Percentiles rank a stretch among this genome's conserved stretches.
These are phyloP conservation scores for Aspergillus puulaauensis DNA, from an alignment of 2,329 filamentous ascomycete genomes.

Conservation along the genomic window DNA sequence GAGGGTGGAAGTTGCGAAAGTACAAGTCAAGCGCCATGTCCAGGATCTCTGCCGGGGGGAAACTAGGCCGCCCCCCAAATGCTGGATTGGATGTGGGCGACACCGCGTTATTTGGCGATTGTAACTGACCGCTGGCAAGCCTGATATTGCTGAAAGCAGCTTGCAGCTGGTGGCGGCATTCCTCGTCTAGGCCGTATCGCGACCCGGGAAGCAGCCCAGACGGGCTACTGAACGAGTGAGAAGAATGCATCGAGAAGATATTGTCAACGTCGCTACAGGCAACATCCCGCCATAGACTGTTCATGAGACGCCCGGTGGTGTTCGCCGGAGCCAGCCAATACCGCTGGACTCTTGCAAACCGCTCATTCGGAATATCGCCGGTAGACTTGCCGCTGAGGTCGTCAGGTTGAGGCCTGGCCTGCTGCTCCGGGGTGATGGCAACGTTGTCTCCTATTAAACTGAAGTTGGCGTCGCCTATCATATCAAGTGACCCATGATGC, in stretches of 20 bases:
- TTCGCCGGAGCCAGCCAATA: constrained; percentile 43
- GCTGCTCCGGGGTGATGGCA: constrained; percentile 21
- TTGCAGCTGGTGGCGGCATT: constrained; percentile 42
- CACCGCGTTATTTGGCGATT: constrained; percentile 17
- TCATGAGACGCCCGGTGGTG: constrained; percentile 40
- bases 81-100: constrained; percentile 21
- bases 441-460: constrained; percentile 24
- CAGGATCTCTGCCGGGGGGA: constrained; percentile 53
- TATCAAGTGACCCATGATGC: constrained; percentile 30
- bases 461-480: constrained; percentile 26
- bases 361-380: constrained; percentile 38
- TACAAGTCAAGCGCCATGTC: constrained; percentile 56
- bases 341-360: constrained; percentile 43
- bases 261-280: constrained; percentile 39
- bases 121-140: constrained; percentile 16
- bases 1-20: constrained; percentile 54
- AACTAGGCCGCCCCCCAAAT: constrained; percentile 35
- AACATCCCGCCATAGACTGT: constrained; percentile 42
- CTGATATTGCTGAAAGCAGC: constrained; percentile 33
- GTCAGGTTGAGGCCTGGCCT: constrained; percentile 24
- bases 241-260: constrained; percentile 33
- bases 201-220: constrained; percentile 30
- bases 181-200: constrained; percentile 41
- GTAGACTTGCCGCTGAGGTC: constrained; percentile 21
- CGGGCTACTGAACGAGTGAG: constrained; percentile 20